Percentiles rank a stretch among this genome's conserved stretches.
phyloP scores from a whole-genome alignment of 2,329 filamentous ascomycete genomes.

The Colletotrichum liriopes region DNA sequence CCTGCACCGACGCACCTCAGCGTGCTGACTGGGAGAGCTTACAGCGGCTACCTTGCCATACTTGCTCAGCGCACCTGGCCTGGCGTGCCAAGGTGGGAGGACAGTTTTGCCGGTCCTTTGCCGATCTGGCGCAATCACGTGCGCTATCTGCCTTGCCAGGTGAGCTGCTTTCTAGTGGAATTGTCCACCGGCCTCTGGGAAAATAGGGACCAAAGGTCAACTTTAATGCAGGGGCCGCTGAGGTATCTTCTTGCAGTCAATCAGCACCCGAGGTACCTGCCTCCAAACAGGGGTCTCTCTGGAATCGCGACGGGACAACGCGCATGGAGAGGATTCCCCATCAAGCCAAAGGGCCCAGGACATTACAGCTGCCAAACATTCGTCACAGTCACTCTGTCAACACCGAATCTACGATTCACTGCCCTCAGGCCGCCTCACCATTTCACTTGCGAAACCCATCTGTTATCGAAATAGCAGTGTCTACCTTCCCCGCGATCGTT shows the following conservation, averaged over 20 bases:
- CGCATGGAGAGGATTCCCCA: slow-evolving; percentile 36
- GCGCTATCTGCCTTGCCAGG: slow-evolving; percentile 21
- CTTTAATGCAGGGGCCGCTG: slow-evolving; percentile 28
- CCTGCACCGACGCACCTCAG: neutral
- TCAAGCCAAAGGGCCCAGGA: slow-evolving; percentile 29
- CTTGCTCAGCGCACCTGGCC: neutral
- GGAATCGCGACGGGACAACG: slow-evolving; percentile 36
- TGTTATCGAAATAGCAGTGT: neutral
- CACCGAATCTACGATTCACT: neutral
- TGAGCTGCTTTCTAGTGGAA: slow-evolving; percentile 26
- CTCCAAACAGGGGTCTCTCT: slow-evolving; percentile 25
- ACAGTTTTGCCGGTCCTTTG: slow-evolving; percentile 41
- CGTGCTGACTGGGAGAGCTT: slow-evolving; percentile 28
- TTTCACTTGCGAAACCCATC: neutral
- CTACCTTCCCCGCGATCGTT: slow-evolving; percentile 14
- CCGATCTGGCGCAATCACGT: slow-evolving; percentile 41
- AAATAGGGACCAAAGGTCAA: slow-evolving; percentile 17
- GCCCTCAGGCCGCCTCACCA: neutral
- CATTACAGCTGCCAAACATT: slow-evolving; percentile 24
- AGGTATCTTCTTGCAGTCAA: slow-evolving; percentile 23
- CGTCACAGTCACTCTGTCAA: slow-evolving; percentile 21
- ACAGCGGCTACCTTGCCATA: slow-evolving; percentile 10
- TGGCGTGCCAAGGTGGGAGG: neutral
- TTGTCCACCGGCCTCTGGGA: slow-evolving; percentile 13
- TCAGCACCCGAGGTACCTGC: slow-evolving; percentile 23